Base-by-base conservation (phyloP, 2,329 filamentous ascomycete genomes). In the Alternaria tenuissima region DNA sequence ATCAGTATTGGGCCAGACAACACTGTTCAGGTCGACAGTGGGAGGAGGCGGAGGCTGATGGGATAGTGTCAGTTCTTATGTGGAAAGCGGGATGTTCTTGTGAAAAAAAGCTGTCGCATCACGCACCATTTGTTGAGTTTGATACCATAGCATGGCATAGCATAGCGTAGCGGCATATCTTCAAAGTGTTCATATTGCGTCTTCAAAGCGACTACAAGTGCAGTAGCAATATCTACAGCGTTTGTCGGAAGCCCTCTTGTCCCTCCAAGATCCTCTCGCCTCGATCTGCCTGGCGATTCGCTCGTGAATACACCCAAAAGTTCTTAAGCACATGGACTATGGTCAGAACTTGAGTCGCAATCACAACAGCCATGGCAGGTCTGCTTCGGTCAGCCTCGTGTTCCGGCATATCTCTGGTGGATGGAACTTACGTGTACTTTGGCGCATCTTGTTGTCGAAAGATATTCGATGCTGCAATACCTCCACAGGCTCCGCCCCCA, bases 1-100 rank as follows among this genome's bases (percentile, higher is more conserved):
- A 78, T 78, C 36, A 73, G 68, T 12, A 77, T 78, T 36, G 76
- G 76, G 26, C 73, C 75, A 32, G 75, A 78, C 48, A 78, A 78
- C 30, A 77, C 75, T 1, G 75, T 78, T 5, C 77, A 73, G 52
- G 74, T 78, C n/a, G 76, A 77, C 51, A 77, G 74, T 52, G 76
- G 75, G 12, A 64, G 75, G 24, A 56, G 75, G 48, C 62, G 75
- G 54, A 66, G 76, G 6, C 55, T 76, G 16, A 72, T 78, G 68
- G 68, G 70, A 3, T 72, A 61, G 59, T 30, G 11, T 44, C 34
- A 18, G n/a, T 28, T 46, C 18, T 8, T 32, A 26, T 5, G 4
- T 20, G 2, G 2, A 5, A 18, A 36, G 4, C n/a, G 16, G 14
- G 12, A 22, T 32, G 7, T 9, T 0, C 11, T 2, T 11, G 7